A percentile compares a stretch with the other conserved stretches of the same genome.
Conservation (phyloP, 371 early-diverging fungal species). For the Mortierella sp. region DNA sequence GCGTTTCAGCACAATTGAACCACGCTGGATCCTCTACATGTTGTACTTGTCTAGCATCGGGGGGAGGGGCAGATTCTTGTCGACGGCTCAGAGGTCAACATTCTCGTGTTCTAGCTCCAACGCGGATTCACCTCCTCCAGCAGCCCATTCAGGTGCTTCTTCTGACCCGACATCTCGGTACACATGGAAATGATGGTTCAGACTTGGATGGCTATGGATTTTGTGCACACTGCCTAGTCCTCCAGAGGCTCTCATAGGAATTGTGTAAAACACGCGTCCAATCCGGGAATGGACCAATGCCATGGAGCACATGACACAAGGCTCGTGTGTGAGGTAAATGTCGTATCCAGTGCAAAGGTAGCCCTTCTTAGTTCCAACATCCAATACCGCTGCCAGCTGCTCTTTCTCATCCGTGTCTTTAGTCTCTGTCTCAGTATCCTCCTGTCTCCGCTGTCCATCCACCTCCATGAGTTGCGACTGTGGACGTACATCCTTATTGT, state of each 20-base stretch:
- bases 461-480: too few relatives aligned
- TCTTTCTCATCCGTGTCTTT: too few relatives aligned
- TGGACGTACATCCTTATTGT: too few relatives aligned
- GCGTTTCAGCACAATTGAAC: too few relatives aligned
- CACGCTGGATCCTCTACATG: too few relatives aligned
- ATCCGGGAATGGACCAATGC: conserved; percentile 83
- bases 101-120: conserved; percentile 18
- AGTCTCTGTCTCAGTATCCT: neutral
- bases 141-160: neutral
- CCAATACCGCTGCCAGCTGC: too few relatives aligned
- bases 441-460: too few relatives aligned
- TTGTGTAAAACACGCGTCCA: conserved; percentile 76
- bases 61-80: too few relatives aligned
- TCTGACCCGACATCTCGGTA: conserved; percentile 39
- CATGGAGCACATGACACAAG: conserved; percentile 84
- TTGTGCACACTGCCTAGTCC: conserved; percentile 76
- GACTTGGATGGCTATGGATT: conserved; percentile 72
- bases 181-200: conserved; percentile 76
- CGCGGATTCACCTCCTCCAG: neutral
- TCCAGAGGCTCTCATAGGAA: conserved; percentile 65
- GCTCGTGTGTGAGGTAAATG: conserved; percentile 70
- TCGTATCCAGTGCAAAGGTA: conserved; percentile 76
- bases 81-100: conserved; percentile 27
- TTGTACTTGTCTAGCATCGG: too few relatives aligned
- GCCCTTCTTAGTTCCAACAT: too few relatives aligned